These are phyloP conservation scores for Delitschia confertaspora DNA, from an alignment of 495 filamentous ascomycete genomes.

Conservation along the genomic window DNA sequence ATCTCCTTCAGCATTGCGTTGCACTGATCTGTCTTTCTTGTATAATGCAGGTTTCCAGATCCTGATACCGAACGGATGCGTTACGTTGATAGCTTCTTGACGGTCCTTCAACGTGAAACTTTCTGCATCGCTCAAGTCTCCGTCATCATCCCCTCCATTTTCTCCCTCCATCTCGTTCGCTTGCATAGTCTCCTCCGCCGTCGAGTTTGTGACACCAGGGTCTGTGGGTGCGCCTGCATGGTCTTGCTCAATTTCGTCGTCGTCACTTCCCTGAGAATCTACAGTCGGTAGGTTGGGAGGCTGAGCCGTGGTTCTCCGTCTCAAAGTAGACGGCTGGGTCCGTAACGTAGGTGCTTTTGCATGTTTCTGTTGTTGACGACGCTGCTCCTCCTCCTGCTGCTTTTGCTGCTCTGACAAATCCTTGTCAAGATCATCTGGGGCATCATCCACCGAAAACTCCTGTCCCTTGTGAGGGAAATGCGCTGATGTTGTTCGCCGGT, in stretches of 20 bases:
- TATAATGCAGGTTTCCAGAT: conserved; percentile 98
- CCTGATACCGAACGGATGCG: conserved; percentile 95
- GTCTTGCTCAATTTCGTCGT: conserved; percentile 22
- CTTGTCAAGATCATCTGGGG: conserved; percentile 68
- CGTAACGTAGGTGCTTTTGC: conserved; percentile 9
- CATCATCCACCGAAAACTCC: conserved; percentile 91
- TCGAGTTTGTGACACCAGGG: conserved; percentile 24
- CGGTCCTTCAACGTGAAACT: conserved; percentile 77
- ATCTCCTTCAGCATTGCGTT: conserved; percentile 91
- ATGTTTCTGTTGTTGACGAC: neutral
- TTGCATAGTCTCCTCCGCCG: conserved; percentile 30
- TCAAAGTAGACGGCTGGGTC: conserved; percentile 53
- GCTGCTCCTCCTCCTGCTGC: conserved; percentile 3
- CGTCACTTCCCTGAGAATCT: conserved; percentile 30
- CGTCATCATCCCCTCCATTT: conserved; percentile 37
- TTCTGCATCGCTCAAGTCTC: conserved; percentile 39
- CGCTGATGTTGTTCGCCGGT: conserved; percentile 65
- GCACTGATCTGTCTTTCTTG: conserved; percentile 93
- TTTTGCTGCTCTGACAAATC: conserved; percentile 34
- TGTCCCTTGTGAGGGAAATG: conserved; percentile 69
- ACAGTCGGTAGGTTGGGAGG: conserved; percentile 47
- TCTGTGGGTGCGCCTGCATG: conserved; percentile 24
- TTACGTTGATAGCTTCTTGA: conserved; percentile 97
- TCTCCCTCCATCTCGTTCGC: conserved; percentile 46
- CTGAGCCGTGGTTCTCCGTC: conserved; percentile 56